A percentile compares a stretch with the other conserved stretches of the same genome.
phyloP scores from a whole-genome alignment of 352 stramenopile species.

The Pilasporangium apinafurcum region DNA sequence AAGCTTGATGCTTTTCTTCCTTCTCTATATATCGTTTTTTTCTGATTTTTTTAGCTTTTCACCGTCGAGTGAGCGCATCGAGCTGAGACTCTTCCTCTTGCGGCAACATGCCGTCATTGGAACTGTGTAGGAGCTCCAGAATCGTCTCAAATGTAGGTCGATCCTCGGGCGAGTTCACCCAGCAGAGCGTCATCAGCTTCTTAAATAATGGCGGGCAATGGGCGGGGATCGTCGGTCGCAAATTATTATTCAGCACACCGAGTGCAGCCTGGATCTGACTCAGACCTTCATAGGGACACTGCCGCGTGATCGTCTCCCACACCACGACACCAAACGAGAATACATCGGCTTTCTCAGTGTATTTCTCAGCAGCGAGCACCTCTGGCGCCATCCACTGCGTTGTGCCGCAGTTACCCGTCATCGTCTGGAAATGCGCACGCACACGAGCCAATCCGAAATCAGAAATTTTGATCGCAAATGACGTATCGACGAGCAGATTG shows the following conservation, averaged over 20 bases:
- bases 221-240: slow-evolving; percentile 75
- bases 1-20: neutral
- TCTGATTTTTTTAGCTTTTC: neutral
- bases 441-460: slow-evolving; percentile 83
- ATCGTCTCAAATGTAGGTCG: slow-evolving; percentile 79
- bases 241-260: slow-evolving; percentile 83
- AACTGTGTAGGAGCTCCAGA: slow-evolving; percentile 58
- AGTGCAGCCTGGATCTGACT: slow-evolving; percentile 87
- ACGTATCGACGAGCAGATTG: slow-evolving; percentile 74
- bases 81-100: too few relatives aligned
- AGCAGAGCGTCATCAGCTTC: slow-evolving; percentile 83
- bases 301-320: slow-evolving; percentile 85
- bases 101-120: slow-evolving; percentile 7
- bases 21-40: neutral
- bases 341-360: slow-evolving; percentile 85
- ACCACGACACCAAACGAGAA: slow-evolving; percentile 85
- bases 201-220: slow-evolving; percentile 73
- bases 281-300: slow-evolving; percentile 89
- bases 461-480: slow-evolving; percentile 85
- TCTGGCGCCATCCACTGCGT: slow-evolving; percentile 87
- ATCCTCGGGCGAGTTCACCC: slow-evolving; percentile 64
- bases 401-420: slow-evolving; percentile 84
- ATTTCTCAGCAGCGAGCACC: slow-evolving; percentile 76
- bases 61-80: too few relatives aligned
- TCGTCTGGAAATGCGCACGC: slow-evolving; percentile 81